Evolutionary conservation across 768 basidiomycete genomes (phyloP), one percentile per base, ranked within the genome.

Genomic region (Steccherinum ochraceum): DNA sequence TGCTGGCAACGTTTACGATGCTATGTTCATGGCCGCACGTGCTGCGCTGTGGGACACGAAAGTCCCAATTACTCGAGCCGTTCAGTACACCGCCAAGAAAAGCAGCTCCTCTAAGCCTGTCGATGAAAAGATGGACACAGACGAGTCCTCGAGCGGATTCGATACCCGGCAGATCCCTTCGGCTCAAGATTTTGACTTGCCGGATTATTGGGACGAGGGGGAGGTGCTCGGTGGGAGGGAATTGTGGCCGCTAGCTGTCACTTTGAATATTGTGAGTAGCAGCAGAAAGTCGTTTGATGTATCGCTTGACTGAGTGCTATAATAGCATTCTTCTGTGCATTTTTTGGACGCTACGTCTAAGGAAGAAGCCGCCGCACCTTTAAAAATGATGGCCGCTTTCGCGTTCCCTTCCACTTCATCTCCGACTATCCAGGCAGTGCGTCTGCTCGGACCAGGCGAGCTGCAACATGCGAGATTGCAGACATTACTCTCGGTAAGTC

Each of bases 191-290:
- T 93, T 93, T 57, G 92, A 94, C 67, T 74, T 93, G 19, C 76
- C 82, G 11, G 91, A 94, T 63, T 88, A 84, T 54, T 91, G 89
- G 88, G 90, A 90, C 59, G 88, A 89, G 55, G 92, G 92, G 0
- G 84, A 83, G 51, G 65, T 72, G 16, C 61, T 92, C 24, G 74
- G 70, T 35, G 83, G 82, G 1, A 71, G 81, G 53, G 79, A 86
- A 1, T 57, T 62, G 12, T 87, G 91, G 82, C 92, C 91, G 0
- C 73, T 93, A 3, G 81, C 81, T 53, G 68, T 92, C 21, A 91
- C 89, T 1, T 62, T 93, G 48, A 91, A 93, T 54, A 57, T 91
- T 21, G 89, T 92, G 55, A 12, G 81, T 75, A 2, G 24, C 24
- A n/a, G n/a, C n/a, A 39, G 20, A 40, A 40, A 12, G 46, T 24